Percentiles rank a stretch among this genome's conserved stretches.
These are phyloP conservation scores for Penicillium argentinense DNA, from an alignment of 495 filamentous ascomycete species.

Conservation along the genomic window DNA sequence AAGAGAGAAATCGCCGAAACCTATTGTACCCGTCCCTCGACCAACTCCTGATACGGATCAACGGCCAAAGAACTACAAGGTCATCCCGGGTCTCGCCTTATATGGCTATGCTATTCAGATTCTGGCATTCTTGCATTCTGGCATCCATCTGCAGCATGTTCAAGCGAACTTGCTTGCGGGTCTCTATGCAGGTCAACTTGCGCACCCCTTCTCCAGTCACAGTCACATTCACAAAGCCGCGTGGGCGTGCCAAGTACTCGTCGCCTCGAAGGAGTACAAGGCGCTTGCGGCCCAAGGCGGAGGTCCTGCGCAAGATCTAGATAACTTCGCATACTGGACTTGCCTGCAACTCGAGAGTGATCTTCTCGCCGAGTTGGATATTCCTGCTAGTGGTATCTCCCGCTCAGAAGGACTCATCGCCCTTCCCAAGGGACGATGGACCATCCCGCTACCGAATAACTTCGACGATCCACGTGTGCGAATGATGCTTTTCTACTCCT, in stretches of 20 bases:
- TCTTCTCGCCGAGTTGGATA: constrained; percentile 84
- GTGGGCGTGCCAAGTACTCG: constrained; percentile 70
- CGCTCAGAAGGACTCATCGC: constrained; percentile 67
- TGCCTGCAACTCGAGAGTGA: constrained; percentile 95
- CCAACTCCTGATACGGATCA: too few species aligned
- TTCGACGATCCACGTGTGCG: constrained; percentile 32
- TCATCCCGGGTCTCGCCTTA: constrained; percentile 85
- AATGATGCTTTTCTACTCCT: constrained; percentile 78
- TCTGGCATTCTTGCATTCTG: constrained; percentile 76
- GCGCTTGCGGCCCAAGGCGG: constrained; percentile 25
- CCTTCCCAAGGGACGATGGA: constrained; percentile 52
- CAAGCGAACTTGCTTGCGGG: constrained; percentile 86
- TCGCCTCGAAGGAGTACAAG: constrained; percentile 57
- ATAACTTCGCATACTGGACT: constrained; percentile 87
- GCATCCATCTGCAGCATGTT: constrained; percentile 75
- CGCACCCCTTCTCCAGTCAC: constrained; percentile 85
- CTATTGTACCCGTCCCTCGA: too few species aligned
- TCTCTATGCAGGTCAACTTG: constrained; percentile 84
- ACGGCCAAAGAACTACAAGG: constrained; percentile 67
- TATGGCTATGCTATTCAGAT: constrained; percentile 85
- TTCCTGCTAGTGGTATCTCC: constrained; percentile 77
- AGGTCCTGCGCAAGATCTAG: constrained; percentile 45
- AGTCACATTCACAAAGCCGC: constrained; percentile 82
- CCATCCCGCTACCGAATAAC: constrained; percentile 33
- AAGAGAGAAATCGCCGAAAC: too few species aligned